Conservation (phyloP, 768 basidiomycete genomes). For the Mycena galopus region DNA sequence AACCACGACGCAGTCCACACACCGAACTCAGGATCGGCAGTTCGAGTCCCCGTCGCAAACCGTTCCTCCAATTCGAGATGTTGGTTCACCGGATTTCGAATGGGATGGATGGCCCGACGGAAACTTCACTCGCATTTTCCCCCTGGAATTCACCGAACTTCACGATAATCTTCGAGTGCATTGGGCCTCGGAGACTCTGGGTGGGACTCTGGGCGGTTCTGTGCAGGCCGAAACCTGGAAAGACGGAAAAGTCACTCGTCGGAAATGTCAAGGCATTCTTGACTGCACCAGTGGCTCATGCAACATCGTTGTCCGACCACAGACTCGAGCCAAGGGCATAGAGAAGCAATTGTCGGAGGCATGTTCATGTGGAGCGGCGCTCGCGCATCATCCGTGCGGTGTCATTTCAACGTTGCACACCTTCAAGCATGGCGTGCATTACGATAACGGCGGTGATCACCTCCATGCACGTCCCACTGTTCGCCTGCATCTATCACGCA, state of each 20-base stretch:
- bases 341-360: background rate
- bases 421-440: slow-evolving; percentile 34
- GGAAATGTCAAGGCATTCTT: slow-evolving; percentile 10
- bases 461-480: slow-evolving; percentile 34
- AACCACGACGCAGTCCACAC: background rate
- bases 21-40: no score
- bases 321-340: background rate
- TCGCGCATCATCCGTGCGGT: slow-evolving; percentile 23
- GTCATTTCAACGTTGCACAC: slow-evolving; percentile 8
- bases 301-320: background rate
- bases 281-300: background rate
- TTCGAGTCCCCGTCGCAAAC: no score
- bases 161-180: background rate
- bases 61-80: background rate
- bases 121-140: background rate
- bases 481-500: slow-evolving; percentile 31
- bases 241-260: slow-evolving; percentile 10
- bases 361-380: background rate
- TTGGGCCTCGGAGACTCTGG: slow-evolving; percentile 1
- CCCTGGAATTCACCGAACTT: background rate
- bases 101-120: slow-evolving; percentile 28
- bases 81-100: background rate
- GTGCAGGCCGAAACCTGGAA: background rate
- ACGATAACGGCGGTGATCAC: slow-evolving; percentile 33
- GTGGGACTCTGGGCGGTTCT: background rate